Conservation (phyloP, 208 protist species). For the Wallacemonas rigidus region DNA sequence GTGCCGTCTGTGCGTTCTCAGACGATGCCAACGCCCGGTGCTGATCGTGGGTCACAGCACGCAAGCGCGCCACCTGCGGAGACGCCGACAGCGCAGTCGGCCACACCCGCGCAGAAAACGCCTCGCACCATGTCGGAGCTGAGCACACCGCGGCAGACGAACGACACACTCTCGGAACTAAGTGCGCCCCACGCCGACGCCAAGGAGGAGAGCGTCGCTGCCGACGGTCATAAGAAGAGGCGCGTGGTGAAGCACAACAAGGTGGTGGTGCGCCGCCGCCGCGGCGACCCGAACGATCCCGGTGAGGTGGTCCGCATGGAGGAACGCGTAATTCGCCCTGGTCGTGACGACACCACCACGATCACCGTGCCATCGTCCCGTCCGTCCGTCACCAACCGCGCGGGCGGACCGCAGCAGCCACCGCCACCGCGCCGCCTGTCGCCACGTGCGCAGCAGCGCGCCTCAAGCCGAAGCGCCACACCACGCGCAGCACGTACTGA, state of each 20-base stretch:
- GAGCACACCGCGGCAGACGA: background rate
- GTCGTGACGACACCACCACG: constrained; percentile 17
- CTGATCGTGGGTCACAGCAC: background rate
- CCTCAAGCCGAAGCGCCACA: constrained; percentile 34
- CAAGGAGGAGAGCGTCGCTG: constrained; percentile 10
- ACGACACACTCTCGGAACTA: background rate
- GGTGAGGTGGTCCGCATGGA: constrained; percentile 27
- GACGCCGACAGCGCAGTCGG: background rate
- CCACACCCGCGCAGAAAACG: background rate
- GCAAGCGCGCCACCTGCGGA: constrained; percentile 11
- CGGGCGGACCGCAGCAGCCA: constrained; percentile 3
- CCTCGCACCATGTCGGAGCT: constrained; percentile 5
- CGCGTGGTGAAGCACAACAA: constrained; percentile 30
- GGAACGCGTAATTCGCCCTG: constrained; percentile 31
- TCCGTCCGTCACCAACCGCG: constrained; percentile 2
- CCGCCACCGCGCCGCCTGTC: constrained; percentile 49
- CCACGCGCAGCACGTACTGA: constrained; percentile 23
- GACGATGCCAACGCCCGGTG: constrained; percentile 6
- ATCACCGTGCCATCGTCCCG: constrained; percentile 11
- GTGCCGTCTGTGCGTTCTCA: constrained; percentile 8
- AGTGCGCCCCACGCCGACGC: background rate
- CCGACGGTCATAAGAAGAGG: constrained; percentile 16
- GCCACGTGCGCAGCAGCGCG: constrained; percentile 35
- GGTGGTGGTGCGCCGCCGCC: constrained; percentile 25
- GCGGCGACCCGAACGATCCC: constrained; percentile 25